Base-by-base conservation (phyloP, 805 yeast genomes). In the Metschnikowia bowlesiae region DNA sequence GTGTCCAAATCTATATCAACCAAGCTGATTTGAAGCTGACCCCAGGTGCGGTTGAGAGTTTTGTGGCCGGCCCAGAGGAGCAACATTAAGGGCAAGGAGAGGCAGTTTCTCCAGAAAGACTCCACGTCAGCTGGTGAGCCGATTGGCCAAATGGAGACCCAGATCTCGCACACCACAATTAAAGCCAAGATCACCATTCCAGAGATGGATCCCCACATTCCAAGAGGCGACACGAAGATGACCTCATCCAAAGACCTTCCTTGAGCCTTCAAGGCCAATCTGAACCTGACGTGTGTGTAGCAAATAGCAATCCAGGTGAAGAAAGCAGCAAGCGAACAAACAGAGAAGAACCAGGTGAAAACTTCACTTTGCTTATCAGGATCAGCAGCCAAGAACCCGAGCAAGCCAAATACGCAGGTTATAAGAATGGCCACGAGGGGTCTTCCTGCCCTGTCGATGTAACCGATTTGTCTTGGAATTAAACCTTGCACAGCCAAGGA, bases 381-480 rank as follows among this genome's bases (percentile, higher is more conserved):
- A 39, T 62, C 60, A 31, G 69, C 69, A 39, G 66, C 69, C 52
- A 73, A 60, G 60, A 71, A 73, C 31, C 76, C 72, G 40, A 73
- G 62, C 49, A 69, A 60, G 3, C 78, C 78, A 54, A 73, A 70
- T 6, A 68, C 49, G 45, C 79, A 70, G 32, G 83, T 76, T 45
- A 80, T 62, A 29, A 69, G 55, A 53, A 83, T 77, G 47, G 85
- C 83, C 38, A 72, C 78, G 49, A 84, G 62, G 31, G 91, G 91
- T 63, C 89, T 76, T 51, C 89, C 90, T 22, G 73, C 74, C 59
- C 82, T 73, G 64, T 84, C 89, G 54, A 83, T 75, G 68, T 82
- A 84, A 3, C 78, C 80, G 44, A 82, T 73, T 50, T 78, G 64
- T 57, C 71, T 68, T 48, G 89, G 89, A 45, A 84, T 80, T 61